A percentile compares a stretch with the other conserved stretches of the same genome.
phyloP scores from a whole-genome alignment of 75 land plant species.

The Sequoia sempervirens region DNA sequence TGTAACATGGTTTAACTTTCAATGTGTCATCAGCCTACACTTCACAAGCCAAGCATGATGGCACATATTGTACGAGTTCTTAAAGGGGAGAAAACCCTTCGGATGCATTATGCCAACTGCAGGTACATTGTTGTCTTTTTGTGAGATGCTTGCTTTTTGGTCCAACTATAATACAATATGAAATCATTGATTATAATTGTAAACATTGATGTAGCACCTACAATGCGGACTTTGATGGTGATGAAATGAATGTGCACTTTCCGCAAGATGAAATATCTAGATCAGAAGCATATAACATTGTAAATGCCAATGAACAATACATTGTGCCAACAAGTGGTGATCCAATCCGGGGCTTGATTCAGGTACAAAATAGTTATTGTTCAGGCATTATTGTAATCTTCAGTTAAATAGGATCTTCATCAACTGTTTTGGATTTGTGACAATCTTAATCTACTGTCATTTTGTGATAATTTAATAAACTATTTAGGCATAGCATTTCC shows the following conservation, averaged over 20 bases:
- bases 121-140: slow-evolving; percentile 40
- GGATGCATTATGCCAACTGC: slow-evolving; percentile 98
- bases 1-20: slow-evolving; percentile 8
- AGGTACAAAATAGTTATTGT: slow-evolving; percentile 37
- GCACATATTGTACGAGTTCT: slow-evolving; percentile 84
- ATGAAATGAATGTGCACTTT: slow-evolving; percentile 97
- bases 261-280: slow-evolving; percentile 97
- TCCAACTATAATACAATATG: background rate
- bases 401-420: background rate
- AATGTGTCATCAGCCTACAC: slow-evolving; percentile 68
- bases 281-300: slow-evolving; percentile 80
- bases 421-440: background rate
- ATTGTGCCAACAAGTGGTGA: slow-evolving; percentile 85
- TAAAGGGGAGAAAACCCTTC: slow-evolving; percentile 87
- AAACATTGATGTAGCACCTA: slow-evolving; percentile 57
- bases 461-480: background rate
- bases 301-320: slow-evolving; percentile 88
- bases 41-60: slow-evolving; percentile 97
- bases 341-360: slow-evolving; percentile 85
- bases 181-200: slow-evolving; percentile 1
- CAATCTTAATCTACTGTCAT: background rate
- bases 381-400: background rate
- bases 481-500: background rate
- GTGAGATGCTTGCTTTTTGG: background rate
- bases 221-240: slow-evolving; percentile 99